Percentiles rank a stretch among this genome's conserved stretches.
Evolutionary conservation across 2,329 filamentous ascomycete species (phyloP).

Genomic region (Fusarium sp.): DNA sequence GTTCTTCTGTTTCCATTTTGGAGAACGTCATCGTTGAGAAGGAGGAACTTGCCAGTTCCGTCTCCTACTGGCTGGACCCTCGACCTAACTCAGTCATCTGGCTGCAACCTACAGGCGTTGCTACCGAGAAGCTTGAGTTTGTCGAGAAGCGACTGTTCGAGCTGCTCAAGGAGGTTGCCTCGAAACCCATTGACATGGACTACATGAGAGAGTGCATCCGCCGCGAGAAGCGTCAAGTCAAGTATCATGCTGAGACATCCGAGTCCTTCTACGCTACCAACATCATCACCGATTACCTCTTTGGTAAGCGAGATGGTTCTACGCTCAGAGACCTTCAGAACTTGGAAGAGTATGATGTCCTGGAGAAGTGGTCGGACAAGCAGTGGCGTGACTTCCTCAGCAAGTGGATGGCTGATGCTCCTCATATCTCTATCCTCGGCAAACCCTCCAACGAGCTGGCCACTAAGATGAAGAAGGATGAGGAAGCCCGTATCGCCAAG

Average conservation of each 20-base stretch:
- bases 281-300: slow-evolving; percentile 93
- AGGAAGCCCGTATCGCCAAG: slow-evolving; percentile 82
- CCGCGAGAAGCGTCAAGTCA: slow-evolving; percentile 84
- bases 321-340: slow-evolving; percentile 74
- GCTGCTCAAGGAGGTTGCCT: slow-evolving; percentile 84
- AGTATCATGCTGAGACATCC: slow-evolving; percentile 86
- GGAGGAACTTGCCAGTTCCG: slow-evolving; percentile 90
- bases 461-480: slow-evolving; percentile 84
- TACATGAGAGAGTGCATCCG: slow-evolving; percentile 92
- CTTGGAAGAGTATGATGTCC: slow-evolving; percentile 73
- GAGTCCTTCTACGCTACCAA: slow-evolving; percentile 86
- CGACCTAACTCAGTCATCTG: slow-evolving; percentile 87
- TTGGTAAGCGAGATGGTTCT: slow-evolving; percentile 87
- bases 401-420: slow-evolving; percentile 87
- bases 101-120: slow-evolving; percentile 88
- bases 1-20: slow-evolving; percentile 91
- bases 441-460: slow-evolving; percentile 87
- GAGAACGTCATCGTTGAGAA: slow-evolving; percentile 95
- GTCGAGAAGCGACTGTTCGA: slow-evolving; percentile 90
- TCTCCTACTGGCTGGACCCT: slow-evolving; percentile 84
- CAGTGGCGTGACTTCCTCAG: slow-evolving; percentile 88
- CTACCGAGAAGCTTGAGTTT: slow-evolving; percentile 84
- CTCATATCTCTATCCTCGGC: slow-evolving; percentile 89
- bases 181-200: slow-evolving; percentile 86
- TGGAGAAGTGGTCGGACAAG: slow-evolving; percentile 85